Evolutionary conservation across 2,329 filamentous ascomycete species (phyloP).

Genomic region (Fusarium newnesense): DNA sequence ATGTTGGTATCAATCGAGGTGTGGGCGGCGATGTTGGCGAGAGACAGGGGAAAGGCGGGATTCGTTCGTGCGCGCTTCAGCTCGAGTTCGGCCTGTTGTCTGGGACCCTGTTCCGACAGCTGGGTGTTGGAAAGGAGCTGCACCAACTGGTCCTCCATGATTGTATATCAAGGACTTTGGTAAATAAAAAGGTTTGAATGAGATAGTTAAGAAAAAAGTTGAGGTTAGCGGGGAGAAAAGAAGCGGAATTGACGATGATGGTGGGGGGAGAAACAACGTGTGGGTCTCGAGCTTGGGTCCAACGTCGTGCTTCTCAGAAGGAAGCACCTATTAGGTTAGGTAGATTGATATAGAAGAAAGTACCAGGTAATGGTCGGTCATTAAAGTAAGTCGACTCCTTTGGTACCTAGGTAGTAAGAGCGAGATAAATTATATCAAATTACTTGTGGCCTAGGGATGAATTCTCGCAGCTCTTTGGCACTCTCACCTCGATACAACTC

Average conservation of each 20-base stretch:
- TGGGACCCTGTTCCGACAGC: constrained; percentile 76
- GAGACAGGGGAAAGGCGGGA: constrained; percentile 79
- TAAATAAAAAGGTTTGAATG: constrained; percentile 9
- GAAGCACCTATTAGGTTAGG: not conserved
- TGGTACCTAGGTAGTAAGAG: not conserved
- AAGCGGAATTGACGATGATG: constrained; percentile 35
- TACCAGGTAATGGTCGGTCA: not conserved
- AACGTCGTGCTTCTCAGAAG: not conserved
- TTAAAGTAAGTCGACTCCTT: not conserved
- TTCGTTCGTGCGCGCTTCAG: constrained; percentile 76
- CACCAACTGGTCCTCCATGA: constrained; percentile 93
- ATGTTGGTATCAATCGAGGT: constrained; percentile 76
- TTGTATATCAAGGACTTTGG: constrained; percentile 34
- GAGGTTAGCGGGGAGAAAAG: constrained; percentile 40
- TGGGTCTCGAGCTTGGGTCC: constrained; percentile 14
- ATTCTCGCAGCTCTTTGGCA: not conserved
- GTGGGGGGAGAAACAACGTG: constrained; percentile 40
- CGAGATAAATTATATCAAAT: not conserved
- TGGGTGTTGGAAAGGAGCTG: constrained; percentile 89
- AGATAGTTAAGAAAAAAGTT: constrained; percentile 24
- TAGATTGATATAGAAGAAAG: not conserved
- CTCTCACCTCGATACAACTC: not conserved
- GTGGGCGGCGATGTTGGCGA: constrained; percentile 84
- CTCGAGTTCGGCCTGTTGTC: constrained; percentile 87
- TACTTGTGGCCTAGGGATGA: not conserved